A percentile compares a stretch with the other conserved stretches of the same genome.
phyloP scores from a whole-genome alignment of 441 rosid species.

The Arabidopsis hybrid region DNA sequence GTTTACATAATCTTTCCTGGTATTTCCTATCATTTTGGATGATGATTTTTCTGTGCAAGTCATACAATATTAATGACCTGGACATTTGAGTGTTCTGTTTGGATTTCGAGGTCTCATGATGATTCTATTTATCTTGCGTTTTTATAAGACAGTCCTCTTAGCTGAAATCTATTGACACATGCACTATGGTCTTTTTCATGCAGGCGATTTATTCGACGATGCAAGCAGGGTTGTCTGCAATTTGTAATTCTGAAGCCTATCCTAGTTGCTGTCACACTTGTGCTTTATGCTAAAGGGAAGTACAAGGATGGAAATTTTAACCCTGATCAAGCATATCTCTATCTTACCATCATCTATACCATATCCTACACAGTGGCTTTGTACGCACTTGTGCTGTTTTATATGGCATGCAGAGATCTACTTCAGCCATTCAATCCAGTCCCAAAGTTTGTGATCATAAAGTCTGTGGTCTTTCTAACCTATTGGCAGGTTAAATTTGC shows the following conservation, averaged over 20 bases:
- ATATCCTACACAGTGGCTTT: slow-evolving; percentile 91
- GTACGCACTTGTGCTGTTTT: slow-evolving; percentile 88
- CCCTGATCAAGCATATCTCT: slow-evolving; percentile 89
- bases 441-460: slow-evolving; percentile 92
- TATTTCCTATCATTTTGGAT: neutral
- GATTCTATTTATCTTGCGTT: neutral
- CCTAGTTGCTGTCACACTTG: slow-evolving; percentile 81
- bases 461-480: slow-evolving; percentile 94
- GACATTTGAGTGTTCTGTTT: slow-evolving; percentile 6
- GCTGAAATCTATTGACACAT: slow-evolving; percentile 26
- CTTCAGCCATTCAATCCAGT: slow-evolving; percentile 99
- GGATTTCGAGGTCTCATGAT: slow-evolving; percentile 8
- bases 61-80: neutral
- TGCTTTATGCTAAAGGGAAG: slow-evolving; percentile 92
- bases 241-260: slow-evolving; percentile 97
- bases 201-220: slow-evolving; percentile 94
- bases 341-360: slow-evolving; percentile 92
- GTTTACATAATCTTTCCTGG: neutral
- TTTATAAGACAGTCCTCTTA: slow-evolving; percentile 19
- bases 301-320: slow-evolving; percentile 95
- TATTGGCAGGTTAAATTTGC: slow-evolving; percentile 87
- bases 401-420: slow-evolving; percentile 96
- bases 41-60: neutral
- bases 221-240: slow-evolving; percentile 98
- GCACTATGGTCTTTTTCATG: slow-evolving; percentile 31